phyloP scores from a whole-genome alignment of 768 basidiomycete species.

The Peribolospora baueri region DNA sequence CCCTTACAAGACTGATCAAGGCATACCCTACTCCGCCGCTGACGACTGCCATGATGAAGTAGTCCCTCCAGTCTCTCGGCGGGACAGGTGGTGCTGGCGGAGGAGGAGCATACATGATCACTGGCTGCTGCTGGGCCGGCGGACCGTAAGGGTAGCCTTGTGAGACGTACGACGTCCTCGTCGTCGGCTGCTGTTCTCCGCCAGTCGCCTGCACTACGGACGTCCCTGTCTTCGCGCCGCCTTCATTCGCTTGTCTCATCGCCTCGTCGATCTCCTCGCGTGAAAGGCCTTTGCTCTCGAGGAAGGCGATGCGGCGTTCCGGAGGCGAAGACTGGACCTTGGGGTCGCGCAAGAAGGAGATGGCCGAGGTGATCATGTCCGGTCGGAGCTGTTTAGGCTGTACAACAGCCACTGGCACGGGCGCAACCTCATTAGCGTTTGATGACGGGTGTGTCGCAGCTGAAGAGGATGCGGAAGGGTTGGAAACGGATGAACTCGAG shows the following conservation, averaged over 20 bases:
- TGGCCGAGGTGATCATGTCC: slow-evolving; percentile 3
- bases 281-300: slow-evolving; percentile 81
- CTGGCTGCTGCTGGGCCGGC: slow-evolving; percentile 9
- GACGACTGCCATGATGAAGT: slow-evolving; percentile 88
- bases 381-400: too few relatives aligned
- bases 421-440: too few relatives aligned
- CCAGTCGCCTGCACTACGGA: too few relatives aligned
- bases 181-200: too few relatives aligned
- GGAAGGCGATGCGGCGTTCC: slow-evolving; percentile 66
- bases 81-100: slow-evolving; percentile 24
- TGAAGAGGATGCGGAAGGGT: too few relatives aligned
- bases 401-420: too few relatives aligned
- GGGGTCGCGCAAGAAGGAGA: slow-evolving; percentile 15
- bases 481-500: too few relatives aligned
- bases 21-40: slow-evolving; percentile 68
- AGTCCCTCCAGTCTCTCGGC: slow-evolving; percentile 84
- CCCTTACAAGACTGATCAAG: slow-evolving; percentile 52
- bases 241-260: slow-evolving; percentile 23
- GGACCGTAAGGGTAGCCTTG: background rate
- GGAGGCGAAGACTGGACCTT: slow-evolving; percentile 40
- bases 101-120: background rate
- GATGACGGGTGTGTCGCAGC: too few relatives aligned
- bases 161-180: too few relatives aligned
- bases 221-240: too few relatives aligned
- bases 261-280: slow-evolving; percentile 65